Evolutionary conservation across 2,329 filamentous ascomycete genomes (phyloP).

Genomic region (Fusarium multiceps): DNA sequence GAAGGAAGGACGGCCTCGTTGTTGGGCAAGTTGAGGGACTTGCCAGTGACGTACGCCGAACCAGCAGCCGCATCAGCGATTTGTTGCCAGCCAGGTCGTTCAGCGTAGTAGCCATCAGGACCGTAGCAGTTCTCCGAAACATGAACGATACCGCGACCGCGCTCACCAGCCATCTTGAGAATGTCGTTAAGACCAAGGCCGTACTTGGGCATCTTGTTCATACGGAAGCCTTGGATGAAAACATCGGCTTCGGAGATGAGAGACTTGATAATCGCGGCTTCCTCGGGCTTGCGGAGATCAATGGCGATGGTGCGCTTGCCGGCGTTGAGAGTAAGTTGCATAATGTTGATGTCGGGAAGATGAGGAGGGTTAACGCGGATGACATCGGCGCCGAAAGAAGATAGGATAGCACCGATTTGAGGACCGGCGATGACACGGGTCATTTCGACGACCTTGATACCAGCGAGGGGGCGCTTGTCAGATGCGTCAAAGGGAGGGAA

Average conservation of each 20-base stretch:
- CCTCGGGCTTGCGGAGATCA: constrained; percentile 11
- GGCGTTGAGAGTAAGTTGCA: constrained; percentile 21
- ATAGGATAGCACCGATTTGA: constrained; percentile 15
- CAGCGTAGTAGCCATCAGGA: constrained; percentile 64
- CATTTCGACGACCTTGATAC: constrained; percentile 22
- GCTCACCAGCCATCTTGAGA: constrained; percentile 43
- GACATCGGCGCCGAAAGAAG: constrained; percentile 17
- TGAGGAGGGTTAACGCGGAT: constrained; percentile 15
- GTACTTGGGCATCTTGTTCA: constrained; percentile 31
- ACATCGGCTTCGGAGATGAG: constrained; percentile 16
- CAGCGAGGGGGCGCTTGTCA: constrained; percentile 2
- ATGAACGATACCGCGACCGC: constrained; percentile 70
- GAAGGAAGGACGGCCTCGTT: constrained; percentile 38
- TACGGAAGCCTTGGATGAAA: constrained; percentile 17
- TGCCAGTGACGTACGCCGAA: constrained; percentile 15
- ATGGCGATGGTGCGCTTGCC: constrained; percentile 26
- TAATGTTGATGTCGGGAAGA: constrained; percentile 16
- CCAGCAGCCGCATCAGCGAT: constrained; percentile 62
- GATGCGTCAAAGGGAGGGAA: neutral
- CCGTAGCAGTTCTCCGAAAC: constrained; percentile 76
- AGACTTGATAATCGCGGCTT: constrained; percentile 8
- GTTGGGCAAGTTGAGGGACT: constrained; percentile 1
- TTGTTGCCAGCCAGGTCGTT: constrained; percentile 73
- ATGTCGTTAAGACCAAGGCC: constrained; percentile 19
- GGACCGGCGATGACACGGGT: constrained; percentile 22